phyloP scores from a whole-genome alignment of 371 early-diverging fungal genomes.

The Mortierella sp. region DNA sequence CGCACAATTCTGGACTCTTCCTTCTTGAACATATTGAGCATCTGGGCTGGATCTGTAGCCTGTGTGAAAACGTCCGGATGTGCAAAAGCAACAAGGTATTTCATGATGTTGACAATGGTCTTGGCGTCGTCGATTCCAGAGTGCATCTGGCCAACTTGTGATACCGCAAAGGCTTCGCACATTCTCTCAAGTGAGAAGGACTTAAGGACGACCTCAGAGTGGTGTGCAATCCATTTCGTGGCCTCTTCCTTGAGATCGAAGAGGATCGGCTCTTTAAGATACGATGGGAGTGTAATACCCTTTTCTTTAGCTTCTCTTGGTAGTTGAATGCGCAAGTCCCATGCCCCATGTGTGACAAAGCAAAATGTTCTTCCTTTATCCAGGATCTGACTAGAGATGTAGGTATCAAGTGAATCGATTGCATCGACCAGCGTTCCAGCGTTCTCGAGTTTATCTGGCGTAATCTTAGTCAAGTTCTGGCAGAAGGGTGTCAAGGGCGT shows the following conservation, averaged over 20 bases:
- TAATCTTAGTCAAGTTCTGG: conserved; percentile 76
- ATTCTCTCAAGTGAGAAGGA: conserved; percentile 73
- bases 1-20: conserved; percentile 77
- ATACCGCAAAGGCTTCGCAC: conserved; percentile 69
- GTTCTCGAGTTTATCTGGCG: conserved; percentile 62
- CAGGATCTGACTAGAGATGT: conserved; percentile 69
- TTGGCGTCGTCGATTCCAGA: conserved; percentile 72
- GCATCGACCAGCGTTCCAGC: conserved; percentile 74
- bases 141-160: conserved; percentile 63
- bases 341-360: conserved; percentile 83
- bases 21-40: conserved; percentile 74
- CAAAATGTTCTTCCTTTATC: conserved; percentile 73
- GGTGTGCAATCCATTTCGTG: conserved; percentile 75
- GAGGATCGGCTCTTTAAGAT: conserved; percentile 70
- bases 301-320: conserved; percentile 81
- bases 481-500: conserved; percentile 77
- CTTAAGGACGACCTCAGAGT: conserved; percentile 67
- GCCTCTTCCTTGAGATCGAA: conserved; percentile 84
- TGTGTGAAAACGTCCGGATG: conserved; percentile 74
- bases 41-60: conserved; percentile 75
- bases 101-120: conserved; percentile 72
- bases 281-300: conserved; percentile 69
- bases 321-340: conserved; percentile 80
- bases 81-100: conserved; percentile 63
- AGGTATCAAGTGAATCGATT: conserved; percentile 67